phyloP scores from a whole-genome alignment of 495 filamentous ascomycete genomes.

The Aspergillus cristatus region DNA sequence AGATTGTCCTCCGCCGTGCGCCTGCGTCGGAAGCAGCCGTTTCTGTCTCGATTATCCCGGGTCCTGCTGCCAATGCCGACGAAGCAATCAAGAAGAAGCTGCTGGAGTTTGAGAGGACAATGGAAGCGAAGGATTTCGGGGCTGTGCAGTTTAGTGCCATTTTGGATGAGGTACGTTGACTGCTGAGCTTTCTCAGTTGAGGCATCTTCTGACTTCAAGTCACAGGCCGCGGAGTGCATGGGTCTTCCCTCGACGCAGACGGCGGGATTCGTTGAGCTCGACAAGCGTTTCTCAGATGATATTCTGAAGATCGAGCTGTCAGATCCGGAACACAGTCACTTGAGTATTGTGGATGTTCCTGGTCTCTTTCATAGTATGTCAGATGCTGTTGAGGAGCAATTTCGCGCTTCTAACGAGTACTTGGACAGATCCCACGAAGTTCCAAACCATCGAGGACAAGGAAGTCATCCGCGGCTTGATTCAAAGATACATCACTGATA shows the following conservation, averaged over 20 bases:
- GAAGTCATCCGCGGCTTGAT: too few relatives aligned
- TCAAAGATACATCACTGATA: too few relatives aligned
- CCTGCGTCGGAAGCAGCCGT: constrained; percentile 13
- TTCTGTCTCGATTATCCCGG: constrained; percentile 19
- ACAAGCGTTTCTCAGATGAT: constrained; percentile 33
- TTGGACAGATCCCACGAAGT: too few relatives aligned
- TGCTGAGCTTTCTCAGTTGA: background rate
- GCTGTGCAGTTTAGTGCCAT: constrained; percentile 21
- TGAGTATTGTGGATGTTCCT: constrained; percentile 47
- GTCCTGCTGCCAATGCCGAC: constrained; percentile 10
- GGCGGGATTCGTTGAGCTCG: constrained; percentile 6
- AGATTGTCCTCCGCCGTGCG: constrained; percentile 45
- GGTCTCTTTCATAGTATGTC: constrained; percentile 38
- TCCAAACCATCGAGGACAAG: too few relatives aligned
- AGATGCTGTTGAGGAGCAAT: too few relatives aligned
- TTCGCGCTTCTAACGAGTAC: too few relatives aligned
- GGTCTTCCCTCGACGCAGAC: constrained; percentile 13
- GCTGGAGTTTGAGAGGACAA: constrained; percentile 12
- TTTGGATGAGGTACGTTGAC: constrained; percentile 20
- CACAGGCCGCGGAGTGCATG: constrained; percentile 22
- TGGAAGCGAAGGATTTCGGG: constrained; percentile 16
- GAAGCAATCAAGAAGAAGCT: constrained; percentile 11
- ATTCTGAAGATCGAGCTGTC: constrained; percentile 42
- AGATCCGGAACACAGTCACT: constrained; percentile 35
- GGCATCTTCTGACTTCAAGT: too few relatives aligned